Base-by-base conservation (phyloP, 148 eudicot species). In the Rhododendron simsii region DNA sequence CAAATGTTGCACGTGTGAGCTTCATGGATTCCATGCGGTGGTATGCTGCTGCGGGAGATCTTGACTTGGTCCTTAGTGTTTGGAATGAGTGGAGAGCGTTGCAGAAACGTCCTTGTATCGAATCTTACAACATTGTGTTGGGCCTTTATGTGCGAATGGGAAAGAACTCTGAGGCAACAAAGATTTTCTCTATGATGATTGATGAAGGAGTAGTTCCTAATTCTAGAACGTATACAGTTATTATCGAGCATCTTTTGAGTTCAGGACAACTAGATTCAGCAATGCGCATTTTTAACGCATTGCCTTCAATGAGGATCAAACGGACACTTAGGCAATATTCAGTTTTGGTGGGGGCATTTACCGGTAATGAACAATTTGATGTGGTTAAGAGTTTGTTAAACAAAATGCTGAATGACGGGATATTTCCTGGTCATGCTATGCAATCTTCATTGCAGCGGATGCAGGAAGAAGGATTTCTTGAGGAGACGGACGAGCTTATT, bases 121-220 rank as follows among this genome's bases (percentile, higher is more conserved):
- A 96, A 84, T 88, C 94, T 77, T 95, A 93, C 86, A 96, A 95
- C 83, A 86, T 93, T n/a, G 90, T 96, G 39, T 94, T 96, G 95
- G 87, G 86, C 14, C 88, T 94, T 75, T 94, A 91, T 87, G 98
- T 91, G 28, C 89, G 84, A 48, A 88, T 81, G 81, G 92, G 93
- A 1, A 92, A 89, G 91, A 92, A 93, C 77, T 81, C 81, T 75
- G 96, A 95, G 86, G 98, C 98, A 14, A 91, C 93, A 69, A 90
- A 92, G 65, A 85, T 88, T 81, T 94, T 96, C 83, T 61, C 81
- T 78, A 87, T 84, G 79, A 84, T 96, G 92, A 85, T 93, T 85
- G 88, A 92, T 86, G 93, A 90, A 89, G 95, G 98, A 37, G 89
- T 86, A 39, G 89, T 93, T 88, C 99, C 99, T 18, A 96, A 95